Evolutionary conservation across 495 filamentous ascomycete species (phyloP), one percentile per base, ranked within the genome.

Genomic region (Daldinia bambusicola): DNA sequence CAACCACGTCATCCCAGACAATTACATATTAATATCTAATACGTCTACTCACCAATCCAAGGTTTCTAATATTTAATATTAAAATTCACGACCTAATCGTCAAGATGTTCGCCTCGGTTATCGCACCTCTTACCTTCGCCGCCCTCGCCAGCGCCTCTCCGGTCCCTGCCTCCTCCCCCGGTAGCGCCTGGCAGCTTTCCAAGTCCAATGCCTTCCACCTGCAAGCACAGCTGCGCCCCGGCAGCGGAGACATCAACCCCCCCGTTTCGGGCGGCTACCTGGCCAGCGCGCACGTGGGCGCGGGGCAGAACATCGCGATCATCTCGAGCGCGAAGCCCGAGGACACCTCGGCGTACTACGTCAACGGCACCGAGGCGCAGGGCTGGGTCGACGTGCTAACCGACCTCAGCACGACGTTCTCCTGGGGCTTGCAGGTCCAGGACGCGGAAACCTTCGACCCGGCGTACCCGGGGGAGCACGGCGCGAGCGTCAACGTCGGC

Each of bases 211-310:
- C 41, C 4, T 72, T 67, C 69, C 26, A 72, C 0, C 69, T 72
- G 6, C 64, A 67, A 36, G 26, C 26, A 26, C 26, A 26, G 55
- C 38, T 31, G 51, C 63, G 30, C 63, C 77, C n/a, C 72, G 63
- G 43, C 69, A 76, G 67, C 66, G 60, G 55, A n/a, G 77, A 79
- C 55, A 56, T 79, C 16, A 40, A 43, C 37, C 75, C 77, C 1
- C 65, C 77, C 0, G 51, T 79, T 26, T 61, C 75, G 3, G 68
- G 71, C 60, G 51, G 55, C 20, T 62, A 63, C 26, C 55, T 65
- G 30, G 2, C 51, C 40, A 20, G 59, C 37, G 9, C 64, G 2
- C 75, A 72, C 69, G 60, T 69, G 32, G 77, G 75, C 13, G 71
- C 75, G 1, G 75, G 69, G 31, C 59, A 48, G 1, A 68, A 71